A percentile compares a stretch with the other conserved stretches of the same genome.
Evolutionary conservation across 768 basidiomycete genomes (phyloP).

Genomic region (Scleroderma citrinum): DNA sequence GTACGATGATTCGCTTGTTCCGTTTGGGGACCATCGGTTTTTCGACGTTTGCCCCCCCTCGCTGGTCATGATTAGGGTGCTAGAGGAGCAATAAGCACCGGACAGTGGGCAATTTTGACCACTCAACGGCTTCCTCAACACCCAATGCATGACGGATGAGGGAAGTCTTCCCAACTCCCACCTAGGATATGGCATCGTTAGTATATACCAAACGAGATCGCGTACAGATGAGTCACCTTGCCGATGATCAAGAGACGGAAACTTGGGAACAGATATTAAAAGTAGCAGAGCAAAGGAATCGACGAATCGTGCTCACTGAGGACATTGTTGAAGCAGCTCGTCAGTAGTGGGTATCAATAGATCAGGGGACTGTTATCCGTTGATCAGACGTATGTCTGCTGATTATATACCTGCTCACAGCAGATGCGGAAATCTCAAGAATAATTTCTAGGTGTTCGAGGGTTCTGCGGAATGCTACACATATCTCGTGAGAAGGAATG

Average conservation of each 20-base stretch:
- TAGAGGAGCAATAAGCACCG: neutral
- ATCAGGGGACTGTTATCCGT: too few relatives aligned
- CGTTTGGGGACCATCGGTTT: slow-evolving; percentile 2
- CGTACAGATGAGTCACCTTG: neutral
- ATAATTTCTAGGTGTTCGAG: too few relatives aligned
- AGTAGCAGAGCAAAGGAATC: neutral
- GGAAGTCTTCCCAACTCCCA: slow-evolving; percentile 4
- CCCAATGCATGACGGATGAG: too few relatives aligned
- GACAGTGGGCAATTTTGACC: neutral
- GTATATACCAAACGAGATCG: neutral
- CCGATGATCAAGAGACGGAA: slow-evolving; percentile 4
- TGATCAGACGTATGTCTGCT: too few relatives aligned
- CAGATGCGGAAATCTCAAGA: too few relatives aligned
- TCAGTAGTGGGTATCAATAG: too few relatives aligned
- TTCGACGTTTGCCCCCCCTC: slow-evolving; percentile 7
- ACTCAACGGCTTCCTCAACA: too few relatives aligned
- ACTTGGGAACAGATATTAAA: neutral
- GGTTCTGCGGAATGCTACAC: too few relatives aligned
- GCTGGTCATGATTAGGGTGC: neutral
- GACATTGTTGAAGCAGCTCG: neutral
- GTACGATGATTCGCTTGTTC: slow-evolving; percentile 7
- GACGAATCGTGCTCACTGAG: neutral
- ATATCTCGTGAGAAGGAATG: too few relatives aligned
- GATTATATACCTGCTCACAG: too few relatives aligned
- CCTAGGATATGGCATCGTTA: neutral